These are phyloP conservation scores for Calonectria leucothoes DNA, from an alignment of 2,329 filamentous ascomycete species.

Conservation along the genomic window DNA sequence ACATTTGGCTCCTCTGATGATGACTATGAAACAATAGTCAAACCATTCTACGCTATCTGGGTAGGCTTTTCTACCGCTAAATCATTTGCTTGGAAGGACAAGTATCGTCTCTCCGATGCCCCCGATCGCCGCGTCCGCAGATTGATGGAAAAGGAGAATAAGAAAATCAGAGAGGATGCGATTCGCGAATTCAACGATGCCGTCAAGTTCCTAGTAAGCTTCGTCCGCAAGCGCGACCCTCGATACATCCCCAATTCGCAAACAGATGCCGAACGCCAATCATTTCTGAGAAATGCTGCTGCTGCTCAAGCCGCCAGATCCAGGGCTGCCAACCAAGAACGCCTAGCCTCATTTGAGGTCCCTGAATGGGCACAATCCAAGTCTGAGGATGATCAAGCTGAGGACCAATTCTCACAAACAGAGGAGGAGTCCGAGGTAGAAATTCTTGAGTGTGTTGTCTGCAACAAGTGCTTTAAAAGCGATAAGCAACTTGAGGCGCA, in stretches of 20 bases:
- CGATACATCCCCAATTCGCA: slow-evolving; percentile 83
- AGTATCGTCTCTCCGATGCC: slow-evolving; percentile 84
- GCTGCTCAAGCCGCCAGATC: slow-evolving; percentile 87
- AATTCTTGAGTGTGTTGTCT: slow-evolving; percentile 80
- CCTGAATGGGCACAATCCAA: slow-evolving; percentile 81
- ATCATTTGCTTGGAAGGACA: slow-evolving; percentile 89
- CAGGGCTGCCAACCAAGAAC: slow-evolving; percentile 83
- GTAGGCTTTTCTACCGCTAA: slow-evolving; percentile 85
- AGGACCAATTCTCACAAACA: slow-evolving; percentile 72
- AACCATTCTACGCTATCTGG: slow-evolving; percentile 86
- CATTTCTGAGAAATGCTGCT: slow-evolving; percentile 79
- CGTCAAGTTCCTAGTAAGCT: slow-evolving; percentile 85
- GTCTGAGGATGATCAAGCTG: slow-evolving; percentile 60
- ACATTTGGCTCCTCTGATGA: slow-evolving; percentile 84
- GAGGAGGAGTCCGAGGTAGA: slow-evolving; percentile 67
- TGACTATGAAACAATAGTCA: slow-evolving; percentile 80
- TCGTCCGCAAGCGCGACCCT: slow-evolving; percentile 91
- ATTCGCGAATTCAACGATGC: slow-evolving; percentile 93
- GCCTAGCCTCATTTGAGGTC: slow-evolving; percentile 71
- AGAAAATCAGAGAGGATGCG: slow-evolving; percentile 82
- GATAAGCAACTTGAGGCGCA: slow-evolving; percentile 92
- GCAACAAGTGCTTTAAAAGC: slow-evolving; percentile 86
- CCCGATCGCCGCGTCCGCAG: slow-evolving; percentile 86
- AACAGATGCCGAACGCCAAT: slow-evolving; percentile 84
- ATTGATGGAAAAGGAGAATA: slow-evolving; percentile 96